A percentile compares a stretch with the other conserved stretches of the same genome.
Conservation (phyloP, 345 rosid species). For the Corchorus olitorius region DNA sequence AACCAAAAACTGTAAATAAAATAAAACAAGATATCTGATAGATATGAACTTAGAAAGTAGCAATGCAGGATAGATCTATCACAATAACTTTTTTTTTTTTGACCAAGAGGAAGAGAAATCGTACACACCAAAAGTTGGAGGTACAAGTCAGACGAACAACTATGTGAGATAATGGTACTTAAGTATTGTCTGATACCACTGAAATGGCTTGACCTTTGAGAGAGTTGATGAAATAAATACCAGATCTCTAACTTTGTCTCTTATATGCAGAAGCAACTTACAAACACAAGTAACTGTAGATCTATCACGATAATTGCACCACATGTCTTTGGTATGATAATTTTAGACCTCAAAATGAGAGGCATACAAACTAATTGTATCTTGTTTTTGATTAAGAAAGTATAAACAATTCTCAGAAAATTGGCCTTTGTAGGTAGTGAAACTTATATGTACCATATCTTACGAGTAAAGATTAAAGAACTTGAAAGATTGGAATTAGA, state of each 20-base stretch:
- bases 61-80: background rate
- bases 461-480: background rate
- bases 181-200: background rate
- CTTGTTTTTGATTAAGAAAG: background rate
- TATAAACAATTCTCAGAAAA: background rate
- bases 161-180: background rate
- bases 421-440: background rate
- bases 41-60: background rate
- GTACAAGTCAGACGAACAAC: background rate
- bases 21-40: background rate
- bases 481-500: background rate
- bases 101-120: constrained; percentile 5
- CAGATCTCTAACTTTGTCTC: background rate
- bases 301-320: background rate
- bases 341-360: background rate
- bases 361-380: background rate
- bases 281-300: background rate
- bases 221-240: background rate
- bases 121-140: background rate
- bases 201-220: background rate
- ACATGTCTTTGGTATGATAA: background rate
- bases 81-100: background rate
- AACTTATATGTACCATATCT: background rate
- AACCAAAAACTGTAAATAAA: background rate
- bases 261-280: background rate